These are phyloP conservation scores for Cichorium intybus DNA, from an alignment of 140 eudicot genomes.

Conservation along the genomic window DNA sequence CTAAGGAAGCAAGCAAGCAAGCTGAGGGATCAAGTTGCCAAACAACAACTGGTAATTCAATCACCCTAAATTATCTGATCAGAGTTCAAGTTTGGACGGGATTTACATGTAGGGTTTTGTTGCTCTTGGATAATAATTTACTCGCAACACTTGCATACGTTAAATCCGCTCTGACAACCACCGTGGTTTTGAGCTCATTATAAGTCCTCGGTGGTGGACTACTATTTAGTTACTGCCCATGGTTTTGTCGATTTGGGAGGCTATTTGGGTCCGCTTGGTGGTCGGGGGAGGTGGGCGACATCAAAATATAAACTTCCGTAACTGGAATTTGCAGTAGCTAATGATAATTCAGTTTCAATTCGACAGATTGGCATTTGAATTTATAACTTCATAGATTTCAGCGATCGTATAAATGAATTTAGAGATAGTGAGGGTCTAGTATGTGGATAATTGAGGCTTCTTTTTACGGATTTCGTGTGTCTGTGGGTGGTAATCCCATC, in stretches of 20 bases:
- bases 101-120: constrained; percentile 26
- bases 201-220: background rate
- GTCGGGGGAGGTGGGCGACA: background rate
- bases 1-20: constrained; percentile 92
- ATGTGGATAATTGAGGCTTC: too few relatives aligned
- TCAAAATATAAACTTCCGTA: background rate
- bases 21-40: constrained; percentile 94
- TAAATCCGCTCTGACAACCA: background rate
- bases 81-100: constrained; percentile 7
- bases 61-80: constrained; percentile 14
- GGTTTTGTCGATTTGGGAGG: background rate
- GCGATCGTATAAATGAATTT: background rate
- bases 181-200: background rate
- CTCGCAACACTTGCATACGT: background rate
- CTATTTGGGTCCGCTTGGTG: background rate
- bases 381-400: background rate
- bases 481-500: background rate
- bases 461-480: too few relatives aligned
- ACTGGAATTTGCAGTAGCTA: background rate
- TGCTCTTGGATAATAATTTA: background rate
- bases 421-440: background rate
- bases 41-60: constrained; percentile 83
- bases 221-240: background rate
- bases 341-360: background rate
- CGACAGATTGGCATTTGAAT: background rate